Evolutionary conservation across 257 asterid species (phyloP), one percentile per base, ranked within the genome.

Genomic region (Capsicum pubescens): DNA sequence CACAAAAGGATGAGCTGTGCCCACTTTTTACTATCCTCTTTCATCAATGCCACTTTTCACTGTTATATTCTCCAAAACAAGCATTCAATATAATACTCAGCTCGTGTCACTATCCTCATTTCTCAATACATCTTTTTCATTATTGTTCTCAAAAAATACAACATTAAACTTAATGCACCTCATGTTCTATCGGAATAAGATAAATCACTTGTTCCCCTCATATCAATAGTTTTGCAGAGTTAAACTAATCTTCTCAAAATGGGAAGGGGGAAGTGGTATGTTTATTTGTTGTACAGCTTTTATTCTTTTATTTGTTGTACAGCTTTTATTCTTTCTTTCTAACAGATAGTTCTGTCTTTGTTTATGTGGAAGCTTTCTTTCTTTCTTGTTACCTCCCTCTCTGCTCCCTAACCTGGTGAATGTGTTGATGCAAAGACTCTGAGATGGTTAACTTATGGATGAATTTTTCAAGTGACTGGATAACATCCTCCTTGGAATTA

Each of bases 351-450:
- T 70, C 54, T 70, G 36, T 44, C 79, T 17, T 70, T 44, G 57
- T 70, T 68, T 16, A 70, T 17, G 57, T 42, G 55, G 79, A 44
- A 5, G 56, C 50, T 9, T 17, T 44, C 35, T 71, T 9, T 71
- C 39, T 21, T 19, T 15, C 81, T 52, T 76, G 21, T 52, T 77
- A 52, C 15, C 81, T 21, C 46, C 19, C 15, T 13, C 42, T 13
- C 48, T 77, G 59, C 81, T 52, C 54, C 61, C 63, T 26, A 54
- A 77, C 64, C 64, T 76, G 63, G 63, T 76, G 81, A 26, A 76
- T 76, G 81, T 26, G 63, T 76, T 76, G 63, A 26, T 77, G 4
- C 19, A 14, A 26, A 15, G 26, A 26, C 1, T 13, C 44, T 12
- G 42, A 54, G 59, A 26, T 76, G n/a, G 4, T 21, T 76, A 74